Conservation (phyloP, 2,329 filamentous ascomycete genomes). For the Fusarium sp. region DNA sequence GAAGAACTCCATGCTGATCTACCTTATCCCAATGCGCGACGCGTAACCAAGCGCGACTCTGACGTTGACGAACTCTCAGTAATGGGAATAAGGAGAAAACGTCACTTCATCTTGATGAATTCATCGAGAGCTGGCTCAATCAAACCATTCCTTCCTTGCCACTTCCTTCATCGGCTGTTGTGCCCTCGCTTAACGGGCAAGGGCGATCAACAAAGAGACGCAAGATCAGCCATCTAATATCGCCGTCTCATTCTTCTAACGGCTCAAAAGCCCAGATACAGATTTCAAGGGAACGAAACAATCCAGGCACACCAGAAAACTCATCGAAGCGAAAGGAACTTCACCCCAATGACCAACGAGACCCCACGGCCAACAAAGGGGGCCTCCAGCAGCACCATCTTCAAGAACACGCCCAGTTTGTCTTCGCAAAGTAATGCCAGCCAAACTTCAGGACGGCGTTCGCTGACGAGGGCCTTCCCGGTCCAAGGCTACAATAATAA, state of each 20-base stretch:
- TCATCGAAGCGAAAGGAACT: background rate
- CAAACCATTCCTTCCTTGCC: background rate
- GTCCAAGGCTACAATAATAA: background rate
- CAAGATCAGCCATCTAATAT: background rate
- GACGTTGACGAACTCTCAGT: background rate
- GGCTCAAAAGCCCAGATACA: background rate
- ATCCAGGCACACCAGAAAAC: background rate
- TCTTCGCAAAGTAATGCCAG: conserved; percentile 4
- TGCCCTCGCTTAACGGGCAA: background rate
- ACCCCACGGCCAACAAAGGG: conserved; percentile 4
- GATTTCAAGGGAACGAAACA: background rate
- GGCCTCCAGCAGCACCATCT: background rate
- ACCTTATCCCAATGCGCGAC: background rate
- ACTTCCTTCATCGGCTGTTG: background rate
- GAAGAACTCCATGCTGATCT: background rate
- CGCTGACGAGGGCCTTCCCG: background rate
- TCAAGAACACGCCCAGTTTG: conserved; percentile 2
- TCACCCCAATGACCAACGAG: background rate
- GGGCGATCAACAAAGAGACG: background rate
- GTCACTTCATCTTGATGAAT: background rate
- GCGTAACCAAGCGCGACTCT: background rate
- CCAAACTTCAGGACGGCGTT: background rate
- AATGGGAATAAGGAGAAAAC: background rate
- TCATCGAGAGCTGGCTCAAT: background rate
- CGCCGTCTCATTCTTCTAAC: background rate